These are phyloP conservation scores for Wickerhamiella shivajii DNA, from an alignment of 805 yeast species.

Conservation along the genomic window DNA sequence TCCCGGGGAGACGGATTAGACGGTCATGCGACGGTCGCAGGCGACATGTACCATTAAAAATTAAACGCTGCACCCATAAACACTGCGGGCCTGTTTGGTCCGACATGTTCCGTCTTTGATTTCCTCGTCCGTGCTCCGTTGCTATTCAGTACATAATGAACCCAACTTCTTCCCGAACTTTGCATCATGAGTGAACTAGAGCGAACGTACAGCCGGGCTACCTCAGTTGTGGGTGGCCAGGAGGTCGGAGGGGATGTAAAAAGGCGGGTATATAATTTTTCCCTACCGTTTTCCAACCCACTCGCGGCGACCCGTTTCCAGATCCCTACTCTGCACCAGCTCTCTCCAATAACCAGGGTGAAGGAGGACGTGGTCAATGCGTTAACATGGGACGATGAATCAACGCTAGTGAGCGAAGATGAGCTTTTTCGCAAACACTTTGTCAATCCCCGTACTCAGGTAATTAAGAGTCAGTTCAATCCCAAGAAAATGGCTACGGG, in stretches of 20 bases:
- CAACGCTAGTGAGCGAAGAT: constrained; percentile 31
- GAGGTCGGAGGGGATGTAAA: constrained; percentile 9
- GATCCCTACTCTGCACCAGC: neutral
- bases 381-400: constrained; percentile 19
- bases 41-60: too few species aligned
- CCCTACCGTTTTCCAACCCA: constrained; percentile 44
- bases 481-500: constrained; percentile 21
- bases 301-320: constrained; percentile 15
- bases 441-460: constrained; percentile 55
- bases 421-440: constrained; percentile 29
- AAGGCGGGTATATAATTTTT: constrained; percentile 24
- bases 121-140: too few species aligned
- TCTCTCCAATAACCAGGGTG: constrained; percentile 10
- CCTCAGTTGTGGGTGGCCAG: constrained; percentile 12
- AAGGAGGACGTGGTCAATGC: constrained; percentile 8
- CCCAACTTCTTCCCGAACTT: too few species aligned
- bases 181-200: too few species aligned
- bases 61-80: too few species aligned
- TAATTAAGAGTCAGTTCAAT: constrained; percentile 48
- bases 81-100: too few species aligned
- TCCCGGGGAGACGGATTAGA: too few species aligned
- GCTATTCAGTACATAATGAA: too few species aligned
- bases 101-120: too few species aligned
- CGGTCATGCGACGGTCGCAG: too few species aligned
- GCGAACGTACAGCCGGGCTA: too few species aligned